Conservation (phyloP, 495 filamentous ascomycete species). For the Xylaria castorea region DNA sequence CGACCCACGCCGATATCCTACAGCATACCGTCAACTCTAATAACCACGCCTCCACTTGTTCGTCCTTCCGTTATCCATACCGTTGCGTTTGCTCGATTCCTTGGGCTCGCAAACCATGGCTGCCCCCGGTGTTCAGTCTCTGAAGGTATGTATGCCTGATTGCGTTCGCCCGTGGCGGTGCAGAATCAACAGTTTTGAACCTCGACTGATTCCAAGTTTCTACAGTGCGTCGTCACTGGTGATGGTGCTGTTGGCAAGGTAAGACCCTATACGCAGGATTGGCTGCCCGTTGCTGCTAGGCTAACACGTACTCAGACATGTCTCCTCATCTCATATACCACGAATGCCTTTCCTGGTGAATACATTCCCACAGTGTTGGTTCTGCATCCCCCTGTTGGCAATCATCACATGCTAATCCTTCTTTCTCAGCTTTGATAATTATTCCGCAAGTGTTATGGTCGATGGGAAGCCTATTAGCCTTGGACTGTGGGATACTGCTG, state of each 20-base stretch:
- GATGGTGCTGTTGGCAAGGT: constrained; percentile 99
- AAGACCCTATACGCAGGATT: constrained; percentile 36
- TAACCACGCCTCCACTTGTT: constrained; percentile 14
- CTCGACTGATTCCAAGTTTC: constrained; percentile 35
- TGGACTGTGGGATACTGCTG: constrained; percentile 98
- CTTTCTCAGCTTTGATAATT: constrained; percentile 92
- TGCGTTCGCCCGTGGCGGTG: not conserved
- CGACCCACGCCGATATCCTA: constrained; percentile 21
- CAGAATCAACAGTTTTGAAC: constrained; percentile 19
- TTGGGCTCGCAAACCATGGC: constrained; percentile 52
- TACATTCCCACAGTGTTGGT: constrained; percentile 99
- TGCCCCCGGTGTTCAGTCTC: constrained; percentile 60
- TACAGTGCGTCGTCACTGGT: constrained; percentile 95
- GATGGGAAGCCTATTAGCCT: constrained; percentile 96
- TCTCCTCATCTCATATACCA: constrained; percentile 98
- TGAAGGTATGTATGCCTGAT: constrained; percentile 56
- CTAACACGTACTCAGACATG: constrained; percentile 77
- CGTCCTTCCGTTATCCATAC: constrained; percentile 15
- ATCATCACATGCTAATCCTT: constrained; percentile 40
- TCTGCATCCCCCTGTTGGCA: constrained; percentile 18
- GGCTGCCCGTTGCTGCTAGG: constrained; percentile 26
- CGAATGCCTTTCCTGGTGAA: constrained; percentile 98
- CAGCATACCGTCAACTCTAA: constrained; percentile 17
- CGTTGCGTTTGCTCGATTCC: constrained; percentile 17
- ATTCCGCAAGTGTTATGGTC: constrained; percentile 98